These are phyloP conservation scores for Gloeophyllum trabeum DNA, from an alignment of 768 basidiomycete genomes.

Conservation along the genomic window DNA sequence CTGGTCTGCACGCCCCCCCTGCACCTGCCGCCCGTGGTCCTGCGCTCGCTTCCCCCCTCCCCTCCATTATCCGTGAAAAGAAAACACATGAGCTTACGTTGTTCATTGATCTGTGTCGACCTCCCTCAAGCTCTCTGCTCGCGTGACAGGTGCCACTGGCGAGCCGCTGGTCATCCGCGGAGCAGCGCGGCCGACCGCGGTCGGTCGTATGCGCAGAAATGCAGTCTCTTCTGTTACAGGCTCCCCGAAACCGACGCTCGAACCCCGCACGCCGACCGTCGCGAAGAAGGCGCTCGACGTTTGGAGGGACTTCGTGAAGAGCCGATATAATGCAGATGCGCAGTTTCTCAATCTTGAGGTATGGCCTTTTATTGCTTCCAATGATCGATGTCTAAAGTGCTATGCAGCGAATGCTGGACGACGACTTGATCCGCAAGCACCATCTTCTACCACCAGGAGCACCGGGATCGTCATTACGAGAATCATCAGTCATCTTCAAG, in stretches of 20 bases:
- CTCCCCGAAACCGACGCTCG: slow-evolving; percentile 2
- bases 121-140: slow-evolving; percentile 26
- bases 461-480: slow-evolving; percentile 46
- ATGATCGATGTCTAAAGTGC: slow-evolving; percentile 4
- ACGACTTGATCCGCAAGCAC: slow-evolving; percentile 64
- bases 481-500: slow-evolving; percentile 83
- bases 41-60: slow-evolving; percentile 3
- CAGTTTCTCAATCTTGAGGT: slow-evolving; percentile 80
- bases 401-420: slow-evolving; percentile 62
- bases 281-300: slow-evolving; percentile 39
- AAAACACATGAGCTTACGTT: slow-evolving; percentile 27
- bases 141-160: slow-evolving; percentile 25
- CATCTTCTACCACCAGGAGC: slow-evolving; percentile 62
- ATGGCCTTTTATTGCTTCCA: slow-evolving; percentile 16
- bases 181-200: slow-evolving; percentile 36
- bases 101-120: slow-evolving; percentile 24
- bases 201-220: slow-evolving; percentile 51
- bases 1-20: slow-evolving; percentile 10
- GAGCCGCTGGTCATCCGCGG: slow-evolving; percentile 58
- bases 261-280: slow-evolving; percentile 11
- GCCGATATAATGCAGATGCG: slow-evolving; percentile 57
- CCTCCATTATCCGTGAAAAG: too few relatives aligned
- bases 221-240: slow-evolving; percentile 24
- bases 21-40: slow-evolving; percentile 9
- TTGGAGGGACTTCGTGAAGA: slow-evolving; percentile 69